Conservation (phyloP, 179 eudicot species). For the Vitellaria paradoxa region DNA sequence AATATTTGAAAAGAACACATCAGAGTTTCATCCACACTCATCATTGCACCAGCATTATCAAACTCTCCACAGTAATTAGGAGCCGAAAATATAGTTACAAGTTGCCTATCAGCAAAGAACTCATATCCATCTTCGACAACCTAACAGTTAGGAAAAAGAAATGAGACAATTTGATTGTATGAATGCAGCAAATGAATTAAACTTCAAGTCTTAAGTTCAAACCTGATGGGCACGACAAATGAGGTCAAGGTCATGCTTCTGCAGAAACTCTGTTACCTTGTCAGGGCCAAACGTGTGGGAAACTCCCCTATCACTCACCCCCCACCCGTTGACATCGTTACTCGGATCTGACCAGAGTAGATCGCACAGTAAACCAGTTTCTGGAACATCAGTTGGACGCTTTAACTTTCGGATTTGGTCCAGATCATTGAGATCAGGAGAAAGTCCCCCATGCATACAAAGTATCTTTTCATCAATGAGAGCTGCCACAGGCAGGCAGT, state of each 20-base stretch:
- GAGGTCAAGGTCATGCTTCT: constrained; percentile 55
- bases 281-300: constrained; percentile 50
- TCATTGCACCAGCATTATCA: constrained; percentile 53
- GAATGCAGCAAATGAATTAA: not conserved
- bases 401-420: constrained; percentile 49
- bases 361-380: constrained; percentile 58
- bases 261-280: constrained; percentile 49
- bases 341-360: constrained; percentile 69
- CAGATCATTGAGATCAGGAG: constrained; percentile 51
- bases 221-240: constrained; percentile 73
- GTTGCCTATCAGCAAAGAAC: constrained; percentile 61
- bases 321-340: constrained; percentile 57
- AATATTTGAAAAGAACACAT: constrained; percentile 67
- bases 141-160: constrained; percentile 29
- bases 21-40: constrained; percentile 61
- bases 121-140: constrained; percentile 74
- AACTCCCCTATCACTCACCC: constrained; percentile 52
- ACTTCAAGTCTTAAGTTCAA: not conserved
- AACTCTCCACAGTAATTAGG: constrained; percentile 44
- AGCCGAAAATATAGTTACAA: constrained; percentile 47
- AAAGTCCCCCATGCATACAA: constrained; percentile 69
- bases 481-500: constrained; percentile 59
- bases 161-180: not conserved
- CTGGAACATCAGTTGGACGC: constrained; percentile 71
- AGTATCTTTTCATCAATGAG: constrained; percentile 55